Evolutionary conservation across 2,329 filamentous ascomycete species (phyloP), one percentile per base, ranked within the genome.

Genomic region (Stemphylium beticola): DNA sequence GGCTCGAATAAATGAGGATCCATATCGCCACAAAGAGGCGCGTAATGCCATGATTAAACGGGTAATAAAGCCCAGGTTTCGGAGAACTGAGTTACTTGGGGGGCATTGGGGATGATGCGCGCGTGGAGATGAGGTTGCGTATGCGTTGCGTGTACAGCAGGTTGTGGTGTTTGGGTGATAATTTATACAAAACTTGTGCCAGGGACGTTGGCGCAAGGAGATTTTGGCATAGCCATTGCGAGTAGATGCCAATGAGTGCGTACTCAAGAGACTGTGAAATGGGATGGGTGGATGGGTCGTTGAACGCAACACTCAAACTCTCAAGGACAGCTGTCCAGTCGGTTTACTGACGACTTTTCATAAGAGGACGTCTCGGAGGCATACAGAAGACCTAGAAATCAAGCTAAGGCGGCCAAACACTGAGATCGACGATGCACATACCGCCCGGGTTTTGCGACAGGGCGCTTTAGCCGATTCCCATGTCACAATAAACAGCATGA

Each of bases 1-100:
- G 24, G 38, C 31, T 40, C 43, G 38, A 32, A 26, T 58, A 53
- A 38, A 60, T 60, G 55, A 58, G 34, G 4, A 26, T 41, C 29
- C 55, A 58, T 58, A 53, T 60, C 54, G 37, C 36, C 17, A 41
- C 14, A 24, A 33, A 43, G 20, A 18, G 1, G 2, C 36, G 4
- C 18, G 38, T 4, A 29, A 22, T n/a, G 36, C 24, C 9, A 31
- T 42, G n/a, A 37, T 53, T 32, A n/a, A 20, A 12, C 6, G n/a
- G 14, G 20, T 40, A 26, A 37, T 39, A 40, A 32, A 49, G 50
- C 20, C 24, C 12, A 42, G 31, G 32, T 11, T 14, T 48, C 37
- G 24, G 44, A 41, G 45, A 49, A 49, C 49, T 49, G 26, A 15
- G 4, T 26, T 18, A 40, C 12, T 49, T 39, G 32, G 37, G 37